phyloP scores from a whole-genome alignment of 2,329 filamentous ascomycete genomes.

The Aspergillus ruber region DNA sequence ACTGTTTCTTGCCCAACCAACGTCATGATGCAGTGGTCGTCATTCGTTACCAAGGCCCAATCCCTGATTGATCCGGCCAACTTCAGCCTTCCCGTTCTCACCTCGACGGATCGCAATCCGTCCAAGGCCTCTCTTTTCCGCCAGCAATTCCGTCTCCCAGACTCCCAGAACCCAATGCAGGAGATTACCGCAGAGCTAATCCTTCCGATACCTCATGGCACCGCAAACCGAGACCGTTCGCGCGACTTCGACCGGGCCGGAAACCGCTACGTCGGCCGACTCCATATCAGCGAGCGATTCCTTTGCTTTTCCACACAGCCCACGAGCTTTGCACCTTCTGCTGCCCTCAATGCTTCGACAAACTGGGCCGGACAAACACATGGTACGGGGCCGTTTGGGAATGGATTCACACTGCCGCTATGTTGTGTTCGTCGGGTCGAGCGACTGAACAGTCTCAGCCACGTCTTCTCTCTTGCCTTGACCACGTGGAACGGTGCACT shows the following conservation, averaged over 20 bases:
- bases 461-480: constrained; percentile 85
- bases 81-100: constrained; percentile 65
- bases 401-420: constrained; percentile 90
- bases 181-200: constrained; percentile 96
- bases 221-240: constrained; percentile 47
- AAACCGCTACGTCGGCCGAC: constrained; percentile 84
- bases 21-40: constrained; percentile 61
- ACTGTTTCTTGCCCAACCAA: constrained; percentile 2
- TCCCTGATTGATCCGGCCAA: constrained; percentile 87
- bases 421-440: constrained; percentile 90
- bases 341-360: constrained; percentile 71
- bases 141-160: constrained; percentile 89
- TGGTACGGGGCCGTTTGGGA: constrained; percentile 84
- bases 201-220: constrained; percentile 64
- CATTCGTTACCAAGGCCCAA: constrained; percentile 91
- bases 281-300: constrained; percentile 90
- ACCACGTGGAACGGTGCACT: constrained; percentile 79
- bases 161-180: constrained; percentile 85
- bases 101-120: constrained; percentile 69
- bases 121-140: constrained; percentile 92
- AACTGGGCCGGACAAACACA: constrained; percentile 89
- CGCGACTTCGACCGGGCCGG: constrained; percentile 57
- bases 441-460: constrained; percentile 83
- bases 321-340: constrained; percentile 74
- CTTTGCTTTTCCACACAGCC: constrained; percentile 95